These are phyloP conservation scores for Plectranthus barbatus DNA, from an alignment of 257 asterid species.

Conservation along the genomic window DNA sequence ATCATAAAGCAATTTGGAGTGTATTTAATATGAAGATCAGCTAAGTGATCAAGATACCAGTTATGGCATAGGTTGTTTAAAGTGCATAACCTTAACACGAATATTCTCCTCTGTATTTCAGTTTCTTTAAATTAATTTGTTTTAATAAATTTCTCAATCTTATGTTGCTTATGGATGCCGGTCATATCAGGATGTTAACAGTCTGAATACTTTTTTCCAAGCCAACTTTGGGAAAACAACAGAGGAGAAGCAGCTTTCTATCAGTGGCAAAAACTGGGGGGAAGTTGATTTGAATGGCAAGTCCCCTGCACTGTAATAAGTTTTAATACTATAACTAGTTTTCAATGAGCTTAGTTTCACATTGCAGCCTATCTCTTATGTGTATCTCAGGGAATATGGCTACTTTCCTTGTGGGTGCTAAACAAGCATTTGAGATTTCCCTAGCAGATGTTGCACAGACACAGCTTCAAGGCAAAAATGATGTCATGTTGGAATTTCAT, in stretches of 20 bases:
- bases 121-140: not conserved
- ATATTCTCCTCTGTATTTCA: not conserved
- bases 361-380: not conserved
- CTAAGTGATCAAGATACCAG: no score
- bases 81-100: no score
- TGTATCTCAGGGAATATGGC: slow-evolving; percentile 57
- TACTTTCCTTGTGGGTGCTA: slow-evolving; percentile 64
- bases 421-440: slow-evolving; percentile 89
- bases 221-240: slow-evolving; percentile 54
- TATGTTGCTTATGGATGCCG: slow-evolving; percentile 17
- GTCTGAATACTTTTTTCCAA: slow-evolving; percentile 62
- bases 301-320: not conserved
- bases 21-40: no score
- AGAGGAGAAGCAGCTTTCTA: slow-evolving; percentile 84
- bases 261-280: slow-evolving; percentile 94
- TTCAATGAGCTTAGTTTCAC: not conserved
- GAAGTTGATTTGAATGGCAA: slow-evolving; percentile 84
- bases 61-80: no score
- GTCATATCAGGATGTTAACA: slow-evolving; percentile 61
- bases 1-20: not conserved
- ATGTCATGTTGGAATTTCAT: slow-evolving; percentile 82
- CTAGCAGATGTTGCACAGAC: slow-evolving; percentile 91
- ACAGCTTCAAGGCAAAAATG: slow-evolving; percentile 92
- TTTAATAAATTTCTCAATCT: not conserved
- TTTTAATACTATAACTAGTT: not conserved